Conservation (phyloP, 352 stramenopile genomes). For the Globisporangium rhizosaccharum region DNA sequence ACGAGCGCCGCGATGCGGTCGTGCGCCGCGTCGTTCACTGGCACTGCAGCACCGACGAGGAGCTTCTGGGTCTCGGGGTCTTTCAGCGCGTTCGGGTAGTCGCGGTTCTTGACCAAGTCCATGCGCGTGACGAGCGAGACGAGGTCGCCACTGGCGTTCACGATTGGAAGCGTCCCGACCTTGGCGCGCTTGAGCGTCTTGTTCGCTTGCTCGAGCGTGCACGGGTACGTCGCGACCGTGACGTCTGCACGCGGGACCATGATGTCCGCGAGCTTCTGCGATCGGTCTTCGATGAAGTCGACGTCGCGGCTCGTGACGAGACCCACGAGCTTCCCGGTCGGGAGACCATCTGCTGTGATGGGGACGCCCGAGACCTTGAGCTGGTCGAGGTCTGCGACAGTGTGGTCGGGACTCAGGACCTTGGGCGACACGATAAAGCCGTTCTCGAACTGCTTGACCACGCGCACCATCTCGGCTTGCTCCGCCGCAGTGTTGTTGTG, state of each 20-base stretch:
- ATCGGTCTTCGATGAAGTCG: slow-evolving; percentile 94
- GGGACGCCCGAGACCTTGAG: slow-evolving; percentile 96
- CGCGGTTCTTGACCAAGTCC: slow-evolving; percentile 95
- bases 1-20: slow-evolving; percentile 84
- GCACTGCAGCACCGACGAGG: slow-evolving; percentile 94
- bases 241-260: slow-evolving; percentile 83
- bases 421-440: slow-evolving; percentile 98
- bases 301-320: slow-evolving; percentile 98
- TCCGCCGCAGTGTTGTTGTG: slow-evolving; percentile 96
- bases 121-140: slow-evolving; percentile 96
- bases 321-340: slow-evolving; percentile 94
- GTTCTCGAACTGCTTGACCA: slow-evolving; percentile 98
- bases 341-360: slow-evolving; percentile 95
- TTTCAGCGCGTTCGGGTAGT: slow-evolving; percentile 93
- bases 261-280: slow-evolving; percentile 49
- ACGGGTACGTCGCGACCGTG: slow-evolving; percentile 89
- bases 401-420: slow-evolving; percentile 90
- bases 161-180: slow-evolving; percentile 98
- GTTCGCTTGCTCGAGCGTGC: slow-evolving; percentile 94
- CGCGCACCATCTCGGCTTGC: slow-evolving; percentile 87
- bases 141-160: slow-evolving; percentile 93
- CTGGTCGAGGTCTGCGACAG: slow-evolving; percentile 89
- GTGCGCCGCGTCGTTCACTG: slow-evolving; percentile 91
- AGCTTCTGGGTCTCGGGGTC: slow-evolving; percentile 93
- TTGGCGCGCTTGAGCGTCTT: slow-evolving; percentile 95